Conservation (phyloP, 345 rosid species). For the Eucalyptus brandiana region DNA sequence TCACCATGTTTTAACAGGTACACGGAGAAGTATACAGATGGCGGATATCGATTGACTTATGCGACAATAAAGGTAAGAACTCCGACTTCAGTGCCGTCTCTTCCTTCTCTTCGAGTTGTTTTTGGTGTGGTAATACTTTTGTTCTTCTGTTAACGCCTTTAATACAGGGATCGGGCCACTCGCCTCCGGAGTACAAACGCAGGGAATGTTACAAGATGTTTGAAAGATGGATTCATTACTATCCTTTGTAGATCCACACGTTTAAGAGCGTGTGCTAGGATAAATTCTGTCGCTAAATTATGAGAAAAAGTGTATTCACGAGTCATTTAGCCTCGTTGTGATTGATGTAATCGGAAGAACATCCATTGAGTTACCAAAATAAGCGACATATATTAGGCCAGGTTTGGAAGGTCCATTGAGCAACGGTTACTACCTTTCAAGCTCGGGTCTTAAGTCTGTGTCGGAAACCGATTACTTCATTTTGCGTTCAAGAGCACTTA, state of each 20-base stretch:
- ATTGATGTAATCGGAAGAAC: neutral
- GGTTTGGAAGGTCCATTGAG: neutral
- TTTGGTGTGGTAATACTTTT: neutral
- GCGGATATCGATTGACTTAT: conserved; percentile 5
- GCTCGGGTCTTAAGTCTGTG: neutral
- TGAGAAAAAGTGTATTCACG: neutral
- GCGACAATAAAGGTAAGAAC: conserved; percentile 4
- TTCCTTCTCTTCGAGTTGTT: neutral
- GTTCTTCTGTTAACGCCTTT: neutral
- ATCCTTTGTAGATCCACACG: conserved; percentile 1
- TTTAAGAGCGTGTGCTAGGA: neutral
- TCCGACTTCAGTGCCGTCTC: neutral
- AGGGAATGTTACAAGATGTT: conserved; percentile 16
- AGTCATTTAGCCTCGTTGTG: neutral
- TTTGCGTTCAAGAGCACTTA: neutral
- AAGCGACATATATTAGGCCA: neutral
- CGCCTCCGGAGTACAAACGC: conserved; percentile 11
- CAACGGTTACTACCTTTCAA: neutral
- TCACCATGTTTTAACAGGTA: neutral
- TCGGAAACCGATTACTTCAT: neutral
- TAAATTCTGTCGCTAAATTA: neutral
- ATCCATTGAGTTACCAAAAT: neutral
- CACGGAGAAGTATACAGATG: neutral
- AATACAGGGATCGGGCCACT: conserved; percentile 17
- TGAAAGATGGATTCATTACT: conserved; percentile 15